Conservation (phyloP, 768 basidiomycete species). For the Amanita rubescens region DNA sequence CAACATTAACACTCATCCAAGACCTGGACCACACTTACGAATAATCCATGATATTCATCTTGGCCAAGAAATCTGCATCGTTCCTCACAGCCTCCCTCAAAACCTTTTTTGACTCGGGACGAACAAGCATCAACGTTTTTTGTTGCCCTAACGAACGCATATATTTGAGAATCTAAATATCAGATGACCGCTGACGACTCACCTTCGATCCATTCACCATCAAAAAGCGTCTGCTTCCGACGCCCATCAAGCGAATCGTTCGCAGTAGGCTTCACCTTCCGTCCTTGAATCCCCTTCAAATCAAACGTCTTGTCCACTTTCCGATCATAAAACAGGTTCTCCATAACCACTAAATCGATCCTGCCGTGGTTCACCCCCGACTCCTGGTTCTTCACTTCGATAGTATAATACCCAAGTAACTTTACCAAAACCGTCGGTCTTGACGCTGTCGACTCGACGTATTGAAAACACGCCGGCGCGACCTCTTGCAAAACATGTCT, state of each 20-base stretch:
- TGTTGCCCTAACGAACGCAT: conserved; percentile 44
- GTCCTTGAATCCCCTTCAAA: conserved; percentile 75
- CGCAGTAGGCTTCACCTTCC: conserved; percentile 51
- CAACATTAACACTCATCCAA: not conserved
- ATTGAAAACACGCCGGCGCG: conserved; percentile 72
- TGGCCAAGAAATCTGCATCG: conserved; percentile 69
- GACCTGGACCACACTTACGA: conserved; percentile 42
- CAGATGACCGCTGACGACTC: conserved; percentile 3
- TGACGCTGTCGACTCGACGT: conserved; percentile 63
- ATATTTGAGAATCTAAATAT: not conserved
- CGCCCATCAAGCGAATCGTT: conserved; percentile 25
- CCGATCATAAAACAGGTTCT: conserved; percentile 72
- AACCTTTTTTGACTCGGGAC: conserved; percentile 67
- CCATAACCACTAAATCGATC: conserved; percentile 77
- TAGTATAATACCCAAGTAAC: conserved; percentile 74
- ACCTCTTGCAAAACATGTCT: conserved; percentile 77
- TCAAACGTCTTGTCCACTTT: conserved; percentile 68
- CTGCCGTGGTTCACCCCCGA: conserved; percentile 56
- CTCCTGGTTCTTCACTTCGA: conserved; percentile 70
- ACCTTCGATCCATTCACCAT: conserved; percentile 85
- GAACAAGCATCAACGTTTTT: conserved; percentile 53
- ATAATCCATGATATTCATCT: conserved; percentile 83
- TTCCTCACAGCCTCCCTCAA: conserved; percentile 59
- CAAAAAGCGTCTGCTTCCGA: conserved; percentile 56
- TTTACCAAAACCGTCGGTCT: conserved; percentile 69